Evolutionary conservation across 176 grass and related monocot genomes (phyloP).

Genomic region (Oryza glaberrima): DNA sequence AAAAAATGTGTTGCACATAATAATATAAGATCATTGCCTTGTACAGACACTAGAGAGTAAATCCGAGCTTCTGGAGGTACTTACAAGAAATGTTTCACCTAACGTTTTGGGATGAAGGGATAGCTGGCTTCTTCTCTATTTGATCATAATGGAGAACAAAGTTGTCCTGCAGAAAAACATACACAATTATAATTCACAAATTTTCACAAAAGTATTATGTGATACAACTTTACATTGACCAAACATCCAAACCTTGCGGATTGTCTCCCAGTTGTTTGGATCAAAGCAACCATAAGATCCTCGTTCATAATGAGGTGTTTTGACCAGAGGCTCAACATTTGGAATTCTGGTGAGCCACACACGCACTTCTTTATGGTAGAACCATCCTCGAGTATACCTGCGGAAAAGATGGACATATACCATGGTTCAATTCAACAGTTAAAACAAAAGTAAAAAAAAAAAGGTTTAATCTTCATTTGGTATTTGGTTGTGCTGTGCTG

Average conservation of each 20-base stretch:
- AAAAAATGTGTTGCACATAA: slow-evolving; percentile 33
- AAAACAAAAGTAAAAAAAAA: not conserved
- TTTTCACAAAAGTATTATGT: slow-evolving; percentile 2
- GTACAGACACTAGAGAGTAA: not conserved
- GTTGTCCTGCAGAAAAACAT: slow-evolving; percentile 67
- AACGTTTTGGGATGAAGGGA: slow-evolving; percentile 55
- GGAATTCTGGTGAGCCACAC: slow-evolving; percentile 71
- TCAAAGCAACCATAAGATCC: slow-evolving; percentile 88
- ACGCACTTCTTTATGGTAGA: slow-evolving; percentile 86
- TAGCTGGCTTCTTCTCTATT: slow-evolving; percentile 75
- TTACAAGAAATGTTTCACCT: slow-evolving; percentile 63
- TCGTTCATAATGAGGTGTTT: slow-evolving; percentile 74
- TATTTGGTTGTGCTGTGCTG: slow-evolving; percentile 21
- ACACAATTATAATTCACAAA: slow-evolving; percentile 14
- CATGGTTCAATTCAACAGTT: slow-evolving; percentile 26
- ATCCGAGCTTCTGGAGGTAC: slow-evolving; percentile 5
- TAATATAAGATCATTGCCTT: not conserved
- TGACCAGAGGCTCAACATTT: slow-evolving; percentile 74
- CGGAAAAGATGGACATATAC: not conserved
- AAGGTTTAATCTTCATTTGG: not conserved
- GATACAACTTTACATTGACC: slow-evolving; percentile 22
- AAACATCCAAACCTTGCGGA: slow-evolving; percentile 83
- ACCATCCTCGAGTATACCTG: slow-evolving; percentile 88
- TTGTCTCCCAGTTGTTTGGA: slow-evolving; percentile 76
- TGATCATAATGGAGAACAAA: slow-evolving; percentile 83